Base-by-base conservation (phyloP, 768 basidiomycete species). In the Cyathus striatus region DNA sequence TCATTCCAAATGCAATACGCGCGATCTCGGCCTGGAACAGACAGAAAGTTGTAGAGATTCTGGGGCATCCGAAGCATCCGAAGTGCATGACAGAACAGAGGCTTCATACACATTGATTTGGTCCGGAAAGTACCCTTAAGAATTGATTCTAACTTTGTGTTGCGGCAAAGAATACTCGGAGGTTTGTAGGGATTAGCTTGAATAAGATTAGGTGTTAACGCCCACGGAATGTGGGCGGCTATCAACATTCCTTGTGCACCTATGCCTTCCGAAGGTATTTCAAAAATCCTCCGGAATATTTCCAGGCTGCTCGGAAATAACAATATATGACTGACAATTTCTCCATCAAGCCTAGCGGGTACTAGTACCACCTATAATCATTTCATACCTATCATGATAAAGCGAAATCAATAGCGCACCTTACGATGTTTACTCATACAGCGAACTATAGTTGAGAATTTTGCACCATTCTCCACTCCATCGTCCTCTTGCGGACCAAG, bases 261-360 rank as follows among this genome's bases (percentile, higher is more conserved):
- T n/a, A n/a, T n/a, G n/a, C n/a, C n/a, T n/a, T n/a, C n/a, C n/a
- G n/a, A n/a, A n/a, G n/a, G n/a, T n/a, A n/a, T n/a, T n/a, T 30
- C 27, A 54, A 56, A 16, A 70, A 45, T n/a, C 69, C 62, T 1
- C 34, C 12, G 1, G 73, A 75, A 2, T 79, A 68, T 30, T 65
- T 63, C 36, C 80, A 62, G 12, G 61, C 53, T 4, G 54, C 65
- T 55, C 18, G 77, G 68, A 49, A 81, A 76, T n/a, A 87, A 50
- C n/a, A 86, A 30, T 23, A 84, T 64, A 25, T 77, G 54, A 5
- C 76, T 85, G 12, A 72, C 68, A 37, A 74, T 58, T 25, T 62
- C 58, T 20, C 61, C 62, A 48, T 82, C 77, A 36, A 81, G 57
- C 30, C 54, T 56, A 1, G 79, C 51, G 21, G 78, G 71, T 9